Evolutionary conservation across 2,329 filamentous ascomycete genomes (phyloP).

Genomic region (Didymella exigua): DNA sequence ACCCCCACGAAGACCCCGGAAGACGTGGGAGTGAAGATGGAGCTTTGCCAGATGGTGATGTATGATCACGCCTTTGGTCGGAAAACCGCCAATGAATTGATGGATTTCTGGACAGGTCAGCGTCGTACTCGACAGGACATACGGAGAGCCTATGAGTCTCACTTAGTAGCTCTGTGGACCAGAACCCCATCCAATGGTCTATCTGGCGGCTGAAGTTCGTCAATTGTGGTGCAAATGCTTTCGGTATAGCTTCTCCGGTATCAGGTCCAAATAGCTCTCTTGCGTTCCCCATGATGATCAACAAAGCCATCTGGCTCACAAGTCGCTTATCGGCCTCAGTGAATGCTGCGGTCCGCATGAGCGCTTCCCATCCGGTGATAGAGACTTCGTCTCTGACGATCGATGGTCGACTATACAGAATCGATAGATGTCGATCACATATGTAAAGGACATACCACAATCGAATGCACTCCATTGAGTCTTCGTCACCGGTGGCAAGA

Average conservation of each 20-base stretch:
- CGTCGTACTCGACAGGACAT: background rate
- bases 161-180: constrained; percentile 53
- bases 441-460: constrained; percentile 66
- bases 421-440: constrained; percentile 69
- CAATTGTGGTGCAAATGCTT: constrained; percentile 60
- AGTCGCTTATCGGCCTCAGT: constrained; percentile 63
- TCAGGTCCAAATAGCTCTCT: constrained; percentile 63
- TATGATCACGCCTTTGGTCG: constrained; percentile 57
- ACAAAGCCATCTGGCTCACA: constrained; percentile 63
- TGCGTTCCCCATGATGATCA: constrained; percentile 63
- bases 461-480: constrained; percentile 60
- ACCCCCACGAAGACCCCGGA: constrained; percentile 55
- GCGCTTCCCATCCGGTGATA: constrained; percentile 63
- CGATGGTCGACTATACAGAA: constrained; percentile 64
- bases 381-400: constrained; percentile 64
- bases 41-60: constrained; percentile 62
- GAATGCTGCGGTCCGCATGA: constrained; percentile 59
- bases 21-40: constrained; percentile 57
- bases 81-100: constrained; percentile 55
- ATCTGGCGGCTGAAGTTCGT: constrained; percentile 48
- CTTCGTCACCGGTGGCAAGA: constrained; percentile 48
- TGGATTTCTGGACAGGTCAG: constrained; percentile 48
- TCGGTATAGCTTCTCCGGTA: constrained; percentile 57
- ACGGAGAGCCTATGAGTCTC: constrained; percentile 27
- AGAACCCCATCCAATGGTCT: constrained; percentile 60